Base-by-base conservation (phyloP, 768 basidiomycete genomes). In the Boletus insuetus region DNA sequence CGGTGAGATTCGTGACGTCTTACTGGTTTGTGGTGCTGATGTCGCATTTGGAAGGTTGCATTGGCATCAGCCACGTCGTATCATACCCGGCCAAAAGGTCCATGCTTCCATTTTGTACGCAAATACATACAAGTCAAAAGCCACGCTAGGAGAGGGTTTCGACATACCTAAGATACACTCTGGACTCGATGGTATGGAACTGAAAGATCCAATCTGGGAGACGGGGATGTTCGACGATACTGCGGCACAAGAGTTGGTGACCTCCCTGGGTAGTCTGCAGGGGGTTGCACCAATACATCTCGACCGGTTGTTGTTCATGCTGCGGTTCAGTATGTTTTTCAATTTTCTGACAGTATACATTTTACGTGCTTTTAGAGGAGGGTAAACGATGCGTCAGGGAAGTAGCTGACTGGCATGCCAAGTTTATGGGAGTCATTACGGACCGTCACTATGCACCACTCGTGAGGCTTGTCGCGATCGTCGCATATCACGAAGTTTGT, bases 21-120 rank as follows among this genome's bases (percentile, higher is more conserved):
- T 38, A 2, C 13, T 17, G 19, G 5, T 47, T 49, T 10, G 13
- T 24, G n/a, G 42, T n/a, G 4, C 37, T 55, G 10, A 65, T 37
- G 4, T 37, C 13, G 22, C 32, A 22, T 14, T 16, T 39, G 22
- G 17, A 20, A 68, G 66, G 5, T 22, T 13, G 41, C 65, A 67
- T 51, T 48, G 37, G 40, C 3, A 34, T n/a, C 60, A 60, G 31
- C 60, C 66, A 12, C 66, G 66, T 32, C 66, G 66, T 26, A 68
- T 67, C 14, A 62, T 67, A 37, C 66, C 66, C 13, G 61, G 66
- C 12, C 66, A 67, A 45, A 67, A 68, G 17, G 55, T 67, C 6
- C 66, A 67, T 24, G 59, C 66, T 44, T 68, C 64, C 6, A 50
- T 67, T 48, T 39, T 68, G 41, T 56, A 52, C 45, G 61, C 63